Evolutionary conservation across 768 basidiomycete genomes (phyloP).

Genomic region (Lentinula sp.): DNA sequence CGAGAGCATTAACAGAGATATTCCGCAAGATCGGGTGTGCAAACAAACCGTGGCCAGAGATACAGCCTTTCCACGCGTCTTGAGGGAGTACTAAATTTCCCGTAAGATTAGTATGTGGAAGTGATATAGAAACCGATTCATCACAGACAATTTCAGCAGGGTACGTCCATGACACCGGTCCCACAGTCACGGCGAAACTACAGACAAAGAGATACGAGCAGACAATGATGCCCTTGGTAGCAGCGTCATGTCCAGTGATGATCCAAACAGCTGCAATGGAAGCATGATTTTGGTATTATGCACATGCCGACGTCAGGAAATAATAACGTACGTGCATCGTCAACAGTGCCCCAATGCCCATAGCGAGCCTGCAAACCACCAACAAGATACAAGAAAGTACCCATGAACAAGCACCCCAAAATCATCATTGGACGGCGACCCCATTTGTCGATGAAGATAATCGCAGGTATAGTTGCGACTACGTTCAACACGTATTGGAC

Average conservation of each 20-base stretch:
- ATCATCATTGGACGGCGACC: slow-evolving; percentile 75
- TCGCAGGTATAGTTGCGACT: slow-evolving; percentile 40
- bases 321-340: slow-evolving; percentile 23
- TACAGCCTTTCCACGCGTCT: slow-evolving; percentile 56
- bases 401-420: slow-evolving; percentile 60
- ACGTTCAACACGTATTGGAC: slow-evolving; percentile 59
- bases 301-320: not conserved
- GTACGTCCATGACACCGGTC: slow-evolving; percentile 73
- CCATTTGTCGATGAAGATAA: slow-evolving; percentile 70
- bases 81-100: slow-evolving; percentile 40
- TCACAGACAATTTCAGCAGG: slow-evolving; percentile 52
- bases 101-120: not conserved
- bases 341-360: slow-evolving; percentile 53
- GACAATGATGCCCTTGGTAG: slow-evolving; percentile 68
- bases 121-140: not conserved
- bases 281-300: not conserved
- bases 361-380: slow-evolving; percentile 67
- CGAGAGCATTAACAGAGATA: not conserved
- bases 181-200: slow-evolving; percentile 69
- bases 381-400: slow-evolving; percentile 72
- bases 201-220: slow-evolving; percentile 76
- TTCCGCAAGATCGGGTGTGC: not conserved
- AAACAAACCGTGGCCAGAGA: slow-evolving; percentile 42
- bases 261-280: slow-evolving; percentile 33
- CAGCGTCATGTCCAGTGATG: slow-evolving; percentile 44